phyloP scores from a whole-genome alignment of 495 filamentous ascomycete species.

The Parachaetomium inaequale region DNA sequence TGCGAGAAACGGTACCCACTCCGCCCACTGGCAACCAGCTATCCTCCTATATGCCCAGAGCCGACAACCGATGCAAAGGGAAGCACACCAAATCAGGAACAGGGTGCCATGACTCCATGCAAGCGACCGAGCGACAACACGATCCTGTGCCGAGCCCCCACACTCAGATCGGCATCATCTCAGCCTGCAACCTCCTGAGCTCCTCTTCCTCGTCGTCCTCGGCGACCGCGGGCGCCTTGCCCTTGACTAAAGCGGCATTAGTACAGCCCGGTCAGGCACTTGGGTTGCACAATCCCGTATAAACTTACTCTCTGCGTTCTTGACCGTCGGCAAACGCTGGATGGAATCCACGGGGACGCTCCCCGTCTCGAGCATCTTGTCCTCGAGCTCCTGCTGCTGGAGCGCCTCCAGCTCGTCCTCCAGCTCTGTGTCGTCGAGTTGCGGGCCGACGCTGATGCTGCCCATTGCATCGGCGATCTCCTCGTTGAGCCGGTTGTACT shows the following conservation, averaged over 20 bases:
- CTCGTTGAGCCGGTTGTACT: conserved; percentile 87
- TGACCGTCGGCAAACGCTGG: conserved; percentile 66
- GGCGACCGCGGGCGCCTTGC: conserved; percentile 54
- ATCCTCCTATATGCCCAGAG: background rate
- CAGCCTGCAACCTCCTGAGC: conserved; percentile 85
- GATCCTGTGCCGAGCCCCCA: background rate
- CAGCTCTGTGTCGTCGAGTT: conserved; percentile 81
- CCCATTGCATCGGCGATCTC: conserved; percentile 87
- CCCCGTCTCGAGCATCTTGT: conserved; percentile 89
- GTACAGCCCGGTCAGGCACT: background rate
- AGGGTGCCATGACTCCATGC: background rate
- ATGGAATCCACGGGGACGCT: conserved; percentile 66
- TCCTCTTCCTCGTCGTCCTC: conserved; percentile 97
- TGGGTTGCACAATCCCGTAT: background rate
- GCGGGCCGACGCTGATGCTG: conserved; percentile 61
- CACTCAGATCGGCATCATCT: conserved; percentile 95
- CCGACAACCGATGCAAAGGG: background rate
- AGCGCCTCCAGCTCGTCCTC: conserved; percentile 72
- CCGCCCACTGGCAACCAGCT: background rate
- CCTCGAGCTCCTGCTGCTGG: conserved; percentile 83
- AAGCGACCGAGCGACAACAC: conserved; percentile 1
- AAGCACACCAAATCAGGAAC: background rate
- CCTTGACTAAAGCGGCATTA: conserved; percentile 51
- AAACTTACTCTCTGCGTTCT: conserved; percentile 70
- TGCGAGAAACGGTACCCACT: conserved; percentile 4